Percentiles rank a stretch among this genome's conserved stretches.
Evolutionary conservation across 148 eudicot species (phyloP).

Genomic region (Agrostemma githago): DNA sequence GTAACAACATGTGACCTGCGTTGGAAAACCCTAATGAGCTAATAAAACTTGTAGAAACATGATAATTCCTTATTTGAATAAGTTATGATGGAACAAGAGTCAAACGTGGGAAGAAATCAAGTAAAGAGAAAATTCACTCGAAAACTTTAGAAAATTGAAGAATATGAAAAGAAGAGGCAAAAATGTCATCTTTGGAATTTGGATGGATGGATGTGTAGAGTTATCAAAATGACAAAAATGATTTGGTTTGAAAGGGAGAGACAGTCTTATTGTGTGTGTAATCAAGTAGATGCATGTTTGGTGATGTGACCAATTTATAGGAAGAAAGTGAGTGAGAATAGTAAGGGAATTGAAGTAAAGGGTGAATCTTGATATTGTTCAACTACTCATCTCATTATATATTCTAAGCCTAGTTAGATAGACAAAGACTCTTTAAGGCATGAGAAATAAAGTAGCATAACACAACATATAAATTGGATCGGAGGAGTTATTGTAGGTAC

Average conservation of each 20-base stretch:
- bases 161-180: slow-evolving; percentile 11
- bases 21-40: too few species aligned
- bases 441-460: slow-evolving; percentile 11
- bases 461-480: slow-evolving; percentile 14
- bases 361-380: slow-evolving; percentile 24
- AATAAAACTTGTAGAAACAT: too few species aligned
- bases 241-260: not conserved
- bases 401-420: slow-evolving; percentile 7
- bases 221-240: not conserved
- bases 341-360: not conserved
- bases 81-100: too few species aligned
- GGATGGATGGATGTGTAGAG: not conserved
- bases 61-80: too few species aligned
- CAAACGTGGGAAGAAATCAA: too few species aligned
- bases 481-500: not conserved
- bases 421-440: slow-evolving; percentile 10
- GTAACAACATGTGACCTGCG: too few species aligned
- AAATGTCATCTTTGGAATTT: slow-evolving; percentile 12
- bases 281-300: slow-evolving; percentile 8
- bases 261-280: not conserved
- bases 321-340: not conserved
- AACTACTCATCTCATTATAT: slow-evolving; percentile 21
- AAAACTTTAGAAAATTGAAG: not conserved
- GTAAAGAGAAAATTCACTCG: slow-evolving; percentile 15
- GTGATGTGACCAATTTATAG: slow-evolving; percentile 10